Percentiles rank a stretch among this genome's conserved stretches.
phyloP scores from a whole-genome alignment of 1,284 basidiomycete genomes.

The Sporisorium graminicola region DNA sequence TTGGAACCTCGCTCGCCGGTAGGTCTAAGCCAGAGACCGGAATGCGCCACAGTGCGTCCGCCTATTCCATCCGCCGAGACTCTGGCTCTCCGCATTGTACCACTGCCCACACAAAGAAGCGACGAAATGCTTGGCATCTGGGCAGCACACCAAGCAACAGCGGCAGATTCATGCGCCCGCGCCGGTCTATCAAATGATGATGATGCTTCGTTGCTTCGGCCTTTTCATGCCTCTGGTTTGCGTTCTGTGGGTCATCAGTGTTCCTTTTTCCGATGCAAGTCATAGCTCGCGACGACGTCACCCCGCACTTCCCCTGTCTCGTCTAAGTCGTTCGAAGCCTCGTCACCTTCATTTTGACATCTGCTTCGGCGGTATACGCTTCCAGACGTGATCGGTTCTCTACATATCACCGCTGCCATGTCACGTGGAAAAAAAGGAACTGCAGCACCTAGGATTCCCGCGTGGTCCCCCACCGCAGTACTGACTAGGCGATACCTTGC shows the following conservation, averaged over 20 bases:
- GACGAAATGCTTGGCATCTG: background rate
- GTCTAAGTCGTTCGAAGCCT: background rate
- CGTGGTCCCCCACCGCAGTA: conserved; percentile 86
- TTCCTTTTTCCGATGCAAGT: conserved; percentile 6
- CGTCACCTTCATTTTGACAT: background rate
- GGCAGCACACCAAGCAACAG: background rate
- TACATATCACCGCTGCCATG: background rate
- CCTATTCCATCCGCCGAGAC: background rate
- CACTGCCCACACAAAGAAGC: no score
- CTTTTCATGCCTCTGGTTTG: no score
- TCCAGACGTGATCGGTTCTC: no score
- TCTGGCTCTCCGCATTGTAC: no score
- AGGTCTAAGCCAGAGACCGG: background rate
- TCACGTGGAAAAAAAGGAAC: conserved; percentile 71
- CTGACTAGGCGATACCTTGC: conserved; percentile 82
- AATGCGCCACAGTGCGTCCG: background rate
- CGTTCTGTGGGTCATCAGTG: no score
- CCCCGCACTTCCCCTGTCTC: conserved; percentile 7
- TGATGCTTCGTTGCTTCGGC: background rate
- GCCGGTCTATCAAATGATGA: background rate
- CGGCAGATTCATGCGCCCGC: no score
- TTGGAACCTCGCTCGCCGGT: background rate
- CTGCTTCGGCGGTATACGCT: no score
- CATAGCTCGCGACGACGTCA: conserved; percentile 16
- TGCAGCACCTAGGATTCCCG: conserved; percentile 84